Evolutionary conservation across 176 grass and related monocot species (phyloP).

Genomic region (Poa annua): DNA sequence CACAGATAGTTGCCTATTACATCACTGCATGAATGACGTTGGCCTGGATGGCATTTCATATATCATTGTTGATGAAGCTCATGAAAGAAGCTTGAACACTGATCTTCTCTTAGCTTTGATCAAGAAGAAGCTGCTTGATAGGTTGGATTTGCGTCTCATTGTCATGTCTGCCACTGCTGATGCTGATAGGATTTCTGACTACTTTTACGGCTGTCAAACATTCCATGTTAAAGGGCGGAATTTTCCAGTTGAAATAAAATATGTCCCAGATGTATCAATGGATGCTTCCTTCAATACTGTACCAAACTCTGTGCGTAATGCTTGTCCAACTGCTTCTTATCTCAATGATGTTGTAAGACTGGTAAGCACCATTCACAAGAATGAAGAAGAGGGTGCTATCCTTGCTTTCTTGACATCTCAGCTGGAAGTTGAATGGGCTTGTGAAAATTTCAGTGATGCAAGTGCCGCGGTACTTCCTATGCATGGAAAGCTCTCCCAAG

Average conservation of each 20-base stretch:
- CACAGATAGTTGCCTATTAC: constrained; percentile 86
- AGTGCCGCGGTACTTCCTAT: constrained; percentile 70
- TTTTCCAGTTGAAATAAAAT: constrained; percentile 94
- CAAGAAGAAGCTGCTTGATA: constrained; percentile 77
- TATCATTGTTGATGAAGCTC: constrained; percentile 92
- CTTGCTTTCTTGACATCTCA: constrained; percentile 97
- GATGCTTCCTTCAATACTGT: constrained; percentile 42
- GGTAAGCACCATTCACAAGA: constrained; percentile 76
- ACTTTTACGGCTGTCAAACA: constrained; percentile 75
- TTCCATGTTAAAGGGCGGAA: constrained; percentile 72
- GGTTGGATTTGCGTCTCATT: constrained; percentile 76
- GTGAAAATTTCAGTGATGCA: constrained; percentile 73
- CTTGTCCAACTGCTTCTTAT: constrained; percentile 64
- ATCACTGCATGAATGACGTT: constrained; percentile 71
- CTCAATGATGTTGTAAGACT: constrained; percentile 75
- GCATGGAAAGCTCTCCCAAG: constrained; percentile 89
- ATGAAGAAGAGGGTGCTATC: constrained; percentile 78
- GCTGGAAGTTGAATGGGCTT: constrained; percentile 87
- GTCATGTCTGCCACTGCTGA: constrained; percentile 97
- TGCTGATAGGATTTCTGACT: constrained; percentile 75
- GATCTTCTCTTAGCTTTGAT: constrained; percentile 93
- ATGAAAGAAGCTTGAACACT: constrained; percentile 97
- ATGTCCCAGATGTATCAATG: constrained; percentile 63
- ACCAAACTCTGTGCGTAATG: constrained; percentile 35
- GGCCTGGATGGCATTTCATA: constrained; percentile 66